Conservation (phyloP, 768 basidiomycete genomes). For the Suillus variegatus region DNA sequence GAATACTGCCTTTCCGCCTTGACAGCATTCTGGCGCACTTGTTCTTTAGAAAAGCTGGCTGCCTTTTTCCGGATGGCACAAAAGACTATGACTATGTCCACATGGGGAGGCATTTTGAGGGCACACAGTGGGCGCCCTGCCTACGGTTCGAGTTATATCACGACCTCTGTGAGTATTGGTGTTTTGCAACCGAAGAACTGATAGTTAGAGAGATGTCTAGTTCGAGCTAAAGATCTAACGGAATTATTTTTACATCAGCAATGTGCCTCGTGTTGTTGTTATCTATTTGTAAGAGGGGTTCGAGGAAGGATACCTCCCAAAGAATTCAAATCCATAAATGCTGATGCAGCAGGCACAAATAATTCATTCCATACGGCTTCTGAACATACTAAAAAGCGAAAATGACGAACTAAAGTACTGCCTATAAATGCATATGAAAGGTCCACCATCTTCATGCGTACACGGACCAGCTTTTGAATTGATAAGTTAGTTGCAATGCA, state of each 20-base stretch:
- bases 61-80: slow-evolving; percentile 42
- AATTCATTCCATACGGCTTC: background rate
- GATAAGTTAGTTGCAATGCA: slow-evolving; percentile 11
- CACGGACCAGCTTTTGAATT: slow-evolving; percentile 8
- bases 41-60: slow-evolving; percentile 54
- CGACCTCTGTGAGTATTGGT: background rate
- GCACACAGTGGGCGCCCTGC: background rate
- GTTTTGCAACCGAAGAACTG: background rate
- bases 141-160: background rate
- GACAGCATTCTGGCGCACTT: slow-evolving; percentile 58
- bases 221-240: background rate
- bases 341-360: background rate
- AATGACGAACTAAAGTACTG: slow-evolving; percentile 4
- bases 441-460: slow-evolving; percentile 1
- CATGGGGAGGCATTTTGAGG: slow-evolving; percentile 47
- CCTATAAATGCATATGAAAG: slow-evolving; percentile 10
- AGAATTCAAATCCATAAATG: no score
- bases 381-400: slow-evolving; percentile 1
- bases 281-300: background rate
- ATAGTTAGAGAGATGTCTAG: background rate
- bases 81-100: slow-evolving; percentile 78
- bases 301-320: no score
- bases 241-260: background rate
- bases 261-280: background rate
- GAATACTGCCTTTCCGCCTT: slow-evolving; percentile 73